phyloP scores from a whole-genome alignment of 805 yeast species.

The Myxozyma melibiosi region DNA sequence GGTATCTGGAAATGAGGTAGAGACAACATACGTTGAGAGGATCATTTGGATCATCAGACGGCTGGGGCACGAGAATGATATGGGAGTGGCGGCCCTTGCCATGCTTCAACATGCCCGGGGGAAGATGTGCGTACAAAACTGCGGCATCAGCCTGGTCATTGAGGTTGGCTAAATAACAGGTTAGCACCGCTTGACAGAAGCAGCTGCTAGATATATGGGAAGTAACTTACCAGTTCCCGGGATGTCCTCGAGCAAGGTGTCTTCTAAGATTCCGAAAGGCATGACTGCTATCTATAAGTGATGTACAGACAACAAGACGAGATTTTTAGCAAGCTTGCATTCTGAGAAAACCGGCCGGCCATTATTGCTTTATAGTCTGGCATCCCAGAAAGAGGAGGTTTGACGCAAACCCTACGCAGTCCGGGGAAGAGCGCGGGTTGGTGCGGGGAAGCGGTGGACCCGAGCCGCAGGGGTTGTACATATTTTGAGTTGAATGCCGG shows the following conservation, averaged over 20 bases:
- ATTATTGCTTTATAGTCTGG: no score
- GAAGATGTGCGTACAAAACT: slow-evolving; percentile 1
- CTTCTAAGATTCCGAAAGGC: slow-evolving; percentile 8
- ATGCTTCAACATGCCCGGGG: slow-evolving; percentile 3
- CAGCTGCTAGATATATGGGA: neutral
- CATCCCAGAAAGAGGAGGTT: no score
- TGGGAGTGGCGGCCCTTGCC: slow-evolving; percentile 45
- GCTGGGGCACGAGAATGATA: slow-evolving; percentile 62
- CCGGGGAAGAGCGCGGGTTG: no score
- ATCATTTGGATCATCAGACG: slow-evolving; percentile 67
- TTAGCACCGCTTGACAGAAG: neutral
- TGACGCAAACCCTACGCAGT: no score
- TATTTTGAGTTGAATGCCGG: no score
- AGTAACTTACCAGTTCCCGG: slow-evolving; percentile 2
- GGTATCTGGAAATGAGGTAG: neutral
- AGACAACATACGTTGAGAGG: slow-evolving; percentile 50
- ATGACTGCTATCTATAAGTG: no score
- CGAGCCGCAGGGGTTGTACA: no score
- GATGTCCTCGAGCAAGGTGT: neutral
- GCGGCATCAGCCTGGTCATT: slow-evolving; percentile 13
- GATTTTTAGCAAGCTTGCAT: no score
- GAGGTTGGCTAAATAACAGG: slow-evolving; percentile 8
- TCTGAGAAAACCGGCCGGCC: no score
- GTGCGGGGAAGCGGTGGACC: no score
- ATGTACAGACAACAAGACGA: no score